Base-by-base conservation (phyloP, 352 stramenopile genomes). In the Globisporangium canariense region DNA sequence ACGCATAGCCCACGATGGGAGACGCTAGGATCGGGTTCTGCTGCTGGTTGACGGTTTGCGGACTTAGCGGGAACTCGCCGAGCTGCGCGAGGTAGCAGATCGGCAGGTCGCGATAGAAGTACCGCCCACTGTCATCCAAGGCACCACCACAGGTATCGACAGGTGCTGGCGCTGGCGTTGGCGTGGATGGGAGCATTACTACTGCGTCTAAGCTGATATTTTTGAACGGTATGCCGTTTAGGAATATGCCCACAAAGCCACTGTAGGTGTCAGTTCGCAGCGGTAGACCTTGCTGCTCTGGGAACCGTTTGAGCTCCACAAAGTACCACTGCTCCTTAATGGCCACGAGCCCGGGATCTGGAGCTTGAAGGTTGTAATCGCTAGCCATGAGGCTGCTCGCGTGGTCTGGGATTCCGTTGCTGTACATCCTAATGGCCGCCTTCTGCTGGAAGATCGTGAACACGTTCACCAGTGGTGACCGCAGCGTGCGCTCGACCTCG, bases 211-310 rank as follows among this genome's bases (percentile, higher is more conserved):
- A 50, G 30, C 60, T 70, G 7, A 28, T 55, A 30, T 53, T 73
- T 20, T 77, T 81, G 62, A 91, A 80, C 2, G 80, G 70, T 22
- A 92, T 70, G 0, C 83, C 83, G 38, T 92, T 88, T 30, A 89
- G 60, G 46, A 92, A 84, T 3, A 90, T 58, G 0, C 79, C 83
- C 11, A 70, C 58, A 14, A 88, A 82, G 1, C 64, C 66, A 28
- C 74, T 64, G 34, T 68, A 55, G 0, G 52, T 60, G 9, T 65
- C 58, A 5, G 79, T 4, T 0, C 60, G 63, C 0, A 88, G 58
- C 25, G 69, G 61, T 47, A 70, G 70, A 49, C 60, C 68, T 25
- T 78, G 60, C n/a, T 73, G 61, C 0, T 50, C 62, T 1, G 80
- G 79, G 49, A 88, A 90, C 7, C 81, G 71, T 32, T 79, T 60